Evolutionary conservation across 2,329 filamentous ascomycete genomes (phyloP), one percentile per base, ranked within the genome.

Genomic region (Fusarium scirpi): DNA sequence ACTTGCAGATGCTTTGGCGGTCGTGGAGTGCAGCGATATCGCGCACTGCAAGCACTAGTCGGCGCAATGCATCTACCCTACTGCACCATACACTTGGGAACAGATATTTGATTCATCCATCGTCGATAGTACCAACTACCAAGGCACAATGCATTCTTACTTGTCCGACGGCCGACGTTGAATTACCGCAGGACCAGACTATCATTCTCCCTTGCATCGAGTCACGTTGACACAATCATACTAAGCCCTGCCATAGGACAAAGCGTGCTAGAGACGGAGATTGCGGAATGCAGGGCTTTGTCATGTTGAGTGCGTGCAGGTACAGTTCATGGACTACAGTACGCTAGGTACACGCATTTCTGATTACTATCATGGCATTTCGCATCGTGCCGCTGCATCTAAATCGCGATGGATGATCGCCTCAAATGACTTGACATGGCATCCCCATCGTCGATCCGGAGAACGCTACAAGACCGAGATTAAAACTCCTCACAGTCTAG

Each of bases 161-260:
- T 40, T 55, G 47, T 30, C 57, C 30, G 49, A 51, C 38, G 30
- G 51, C 27, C 38, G 59, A 29, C 32, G 45, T 25, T 58, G 34
- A 53, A 62, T 62, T 65, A 46, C 44, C 52, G 53, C 27, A 38
- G n/a, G 10, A 41, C 25, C 49, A 20, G 30, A 25, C 38, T 20
- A 20, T 27, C 18, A 8, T 27, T 44, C 47, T 66, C 68, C 69
- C 69, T 69, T 71, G 53, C 69, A 27, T 51, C 22, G 30, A 51
- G 65, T 71, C 69, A 71, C 67, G 68, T 66, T 69, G 60, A 66
- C 64, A 69, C 47, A 52, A n/a, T n/a, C n/a, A n/a, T n/a, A n/a
- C n/a, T n/a, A 52, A 45, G 40, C 64, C 69, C 60, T 71, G 68
- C n/a, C n/a, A n/a, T n/a, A n/a, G n/a, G n/a, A n/a, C n/a, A n/a